Conservation (phyloP, 164 flowering plant species). For the Vitis amurensis region DNA sequence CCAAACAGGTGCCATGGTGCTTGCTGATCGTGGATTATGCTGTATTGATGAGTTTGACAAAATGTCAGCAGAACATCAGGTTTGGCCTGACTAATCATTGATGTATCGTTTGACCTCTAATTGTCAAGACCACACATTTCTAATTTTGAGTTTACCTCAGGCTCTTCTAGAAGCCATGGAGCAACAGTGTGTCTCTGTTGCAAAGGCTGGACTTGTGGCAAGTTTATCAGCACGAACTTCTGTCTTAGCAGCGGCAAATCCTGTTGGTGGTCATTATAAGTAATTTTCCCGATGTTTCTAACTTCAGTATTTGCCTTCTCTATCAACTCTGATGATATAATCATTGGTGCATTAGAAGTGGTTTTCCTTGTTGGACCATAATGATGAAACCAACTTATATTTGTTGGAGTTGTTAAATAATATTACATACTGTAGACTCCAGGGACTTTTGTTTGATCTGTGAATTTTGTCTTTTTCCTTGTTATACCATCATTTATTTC, state of each 20-base stretch:
- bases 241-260: slow-evolving; percentile 96
- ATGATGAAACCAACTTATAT: not conserved
- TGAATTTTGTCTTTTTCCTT: not conserved
- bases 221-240: slow-evolving; percentile 97
- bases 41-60: slow-evolving; percentile 99
- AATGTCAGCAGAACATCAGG: slow-evolving; percentile 99
- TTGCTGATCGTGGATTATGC: slow-evolving; percentile 98
- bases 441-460: not conserved
- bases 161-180: slow-evolving; percentile 98
- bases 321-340: not conserved
- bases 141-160: slow-evolving; percentile 35
- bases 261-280: slow-evolving; percentile 99
- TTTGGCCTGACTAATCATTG: slow-evolving; percentile 22
- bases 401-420: not conserved
- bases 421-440: not conserved
- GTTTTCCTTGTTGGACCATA: not conserved
- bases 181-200: slow-evolving; percentile 99
- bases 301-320: slow-evolving; percentile 1
- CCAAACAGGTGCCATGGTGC: slow-evolving; percentile 92
- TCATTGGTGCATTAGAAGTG: not conserved
- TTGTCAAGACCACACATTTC: not conserved
- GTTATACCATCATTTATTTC: not conserved
- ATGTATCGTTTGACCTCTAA: not conserved
- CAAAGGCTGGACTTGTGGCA: slow-evolving; percentile 98
- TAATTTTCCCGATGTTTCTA: slow-evolving; percentile 24